phyloP scores from a whole-genome alignment of 352 stramenopile species.

The Globisporangium radiosum region DNA sequence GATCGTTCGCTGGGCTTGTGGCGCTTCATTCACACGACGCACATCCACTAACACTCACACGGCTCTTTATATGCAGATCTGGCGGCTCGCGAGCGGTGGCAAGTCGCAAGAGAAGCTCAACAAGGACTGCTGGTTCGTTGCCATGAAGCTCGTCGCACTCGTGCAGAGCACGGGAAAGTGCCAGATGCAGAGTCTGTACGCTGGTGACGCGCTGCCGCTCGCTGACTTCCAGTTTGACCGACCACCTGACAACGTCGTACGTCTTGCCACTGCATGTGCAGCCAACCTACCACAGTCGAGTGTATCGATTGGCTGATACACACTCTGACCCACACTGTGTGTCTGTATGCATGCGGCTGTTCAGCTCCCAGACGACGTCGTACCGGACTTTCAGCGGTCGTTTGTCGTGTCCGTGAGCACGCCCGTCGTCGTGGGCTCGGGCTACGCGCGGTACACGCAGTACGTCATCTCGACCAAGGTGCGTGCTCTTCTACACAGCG shows the following conservation, averaged over 20 bases:
- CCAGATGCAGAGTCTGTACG: conserved; percentile 80
- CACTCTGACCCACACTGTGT: background rate
- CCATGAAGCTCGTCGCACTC: conserved; percentile 86
- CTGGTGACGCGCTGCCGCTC: conserved; percentile 54
- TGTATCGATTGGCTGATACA: background rate
- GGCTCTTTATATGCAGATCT: conserved; percentile 41
- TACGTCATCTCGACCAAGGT: conserved; percentile 86
- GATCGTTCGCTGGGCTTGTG: no score
- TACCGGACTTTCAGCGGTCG: conserved; percentile 39
- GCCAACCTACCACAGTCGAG: no score
- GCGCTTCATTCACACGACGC: no score
- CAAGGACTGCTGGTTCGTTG: conserved; percentile 87
- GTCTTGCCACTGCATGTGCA: background rate
- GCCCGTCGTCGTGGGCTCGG: conserved; percentile 66
- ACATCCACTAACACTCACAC: background rate
- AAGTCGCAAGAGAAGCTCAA: conserved; percentile 83
- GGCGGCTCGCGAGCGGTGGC: conserved; percentile 81
- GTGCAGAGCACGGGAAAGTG: conserved; percentile 81
- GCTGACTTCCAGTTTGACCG: conserved; percentile 79
- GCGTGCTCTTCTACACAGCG: background rate
- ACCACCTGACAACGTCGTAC: conserved; percentile 72
- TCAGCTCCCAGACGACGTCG: conserved; percentile 46
- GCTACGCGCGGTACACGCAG: conserved; percentile 83
- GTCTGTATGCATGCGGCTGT: background rate
- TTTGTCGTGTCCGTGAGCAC: conserved; percentile 78